These are phyloP conservation scores for Boletus eberwhitei DNA, from an alignment of 768 basidiomycete genomes.

Conservation along the genomic window DNA sequence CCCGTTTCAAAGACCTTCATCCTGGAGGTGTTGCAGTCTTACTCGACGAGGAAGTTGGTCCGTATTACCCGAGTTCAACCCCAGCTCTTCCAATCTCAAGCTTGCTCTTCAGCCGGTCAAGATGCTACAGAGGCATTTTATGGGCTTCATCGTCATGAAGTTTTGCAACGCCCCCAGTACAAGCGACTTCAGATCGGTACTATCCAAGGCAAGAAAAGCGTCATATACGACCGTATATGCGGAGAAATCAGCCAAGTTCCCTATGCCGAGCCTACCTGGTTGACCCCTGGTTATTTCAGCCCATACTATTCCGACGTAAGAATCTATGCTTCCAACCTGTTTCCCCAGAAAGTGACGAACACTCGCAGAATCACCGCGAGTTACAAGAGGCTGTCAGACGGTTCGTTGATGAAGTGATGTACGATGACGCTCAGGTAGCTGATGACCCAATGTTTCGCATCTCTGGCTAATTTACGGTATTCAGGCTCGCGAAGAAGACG, in stretches of 20 bases:
- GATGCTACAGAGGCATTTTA: conserved; percentile 89
- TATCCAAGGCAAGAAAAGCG: conserved; percentile 58
- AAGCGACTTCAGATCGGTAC: conserved; percentile 71
- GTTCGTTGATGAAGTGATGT: conserved; percentile 68
- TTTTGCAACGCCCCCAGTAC: conserved; percentile 74
- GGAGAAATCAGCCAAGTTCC: conserved; percentile 75
- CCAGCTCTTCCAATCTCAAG: background rate
- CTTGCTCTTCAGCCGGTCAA: conserved; percentile 56
- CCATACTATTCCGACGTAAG: conserved; percentile 69
- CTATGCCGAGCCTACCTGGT: conserved; percentile 87
- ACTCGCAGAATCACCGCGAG: conserved; percentile 42
- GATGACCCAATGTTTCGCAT: conserved; percentile 3
- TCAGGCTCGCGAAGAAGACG: conserved; percentile 75
- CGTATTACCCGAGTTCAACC: conserved; percentile 20
- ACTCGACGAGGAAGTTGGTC: conserved; percentile 74
- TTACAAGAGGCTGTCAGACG: conserved; percentile 48
- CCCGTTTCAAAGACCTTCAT: conserved; percentile 76
- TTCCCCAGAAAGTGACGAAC: conserved; percentile 4
- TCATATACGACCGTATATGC: conserved; percentile 44
- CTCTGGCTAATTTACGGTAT: conserved; percentile 10
- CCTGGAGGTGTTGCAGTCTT: conserved; percentile 81
- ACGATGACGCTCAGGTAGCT: conserved; percentile 36
- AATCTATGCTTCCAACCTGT: background rate
- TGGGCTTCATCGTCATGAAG: conserved; percentile 82
- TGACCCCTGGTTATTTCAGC: conserved; percentile 61